Evolutionary conservation across 2,329 filamentous ascomycete species (phyloP).

Genomic region (Aspergillus sp.): DNA sequence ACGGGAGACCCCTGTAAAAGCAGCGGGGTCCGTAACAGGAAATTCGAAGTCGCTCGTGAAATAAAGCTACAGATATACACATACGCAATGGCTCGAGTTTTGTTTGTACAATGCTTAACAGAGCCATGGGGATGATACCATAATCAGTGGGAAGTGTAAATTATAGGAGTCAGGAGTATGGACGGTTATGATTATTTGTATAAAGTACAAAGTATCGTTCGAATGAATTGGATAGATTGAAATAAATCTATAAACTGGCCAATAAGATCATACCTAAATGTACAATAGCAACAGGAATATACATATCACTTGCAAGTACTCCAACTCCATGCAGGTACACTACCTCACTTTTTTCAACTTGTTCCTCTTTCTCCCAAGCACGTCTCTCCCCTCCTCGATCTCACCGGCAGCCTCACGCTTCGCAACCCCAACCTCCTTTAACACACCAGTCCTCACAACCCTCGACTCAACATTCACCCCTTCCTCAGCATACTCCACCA

Average conservation of each 20-base stretch:
- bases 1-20: too few relatives aligned
- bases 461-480: slow-evolving; percentile 90
- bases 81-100: too few relatives aligned
- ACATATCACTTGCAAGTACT: neutral
- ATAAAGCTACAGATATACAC: too few relatives aligned
- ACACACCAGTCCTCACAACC: slow-evolving; percentile 66
- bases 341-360: slow-evolving; percentile 39
- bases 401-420: slow-evolving; percentile 86
- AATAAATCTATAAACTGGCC: neutral
- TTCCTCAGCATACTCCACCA: slow-evolving; percentile 81
- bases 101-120: too few relatives aligned
- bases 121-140: too few relatives aligned
- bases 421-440: slow-evolving; percentile 91
- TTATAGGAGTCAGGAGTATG: slow-evolving; percentile 1
- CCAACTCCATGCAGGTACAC: neutral
- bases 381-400: slow-evolving; percentile 86
- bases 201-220: neutral
- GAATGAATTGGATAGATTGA: neutral
- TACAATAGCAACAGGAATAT: neutral
- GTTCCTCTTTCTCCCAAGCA: slow-evolving; percentile 68
- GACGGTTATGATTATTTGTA: neutral
- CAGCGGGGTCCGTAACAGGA: too few relatives aligned
- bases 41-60: too few relatives aligned
- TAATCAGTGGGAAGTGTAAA: neutral
- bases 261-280: neutral